These are phyloP conservation scores for Kwoniella dejecticola DNA, from an alignment of 768 basidiomycete species.

Conservation along the genomic window DNA sequence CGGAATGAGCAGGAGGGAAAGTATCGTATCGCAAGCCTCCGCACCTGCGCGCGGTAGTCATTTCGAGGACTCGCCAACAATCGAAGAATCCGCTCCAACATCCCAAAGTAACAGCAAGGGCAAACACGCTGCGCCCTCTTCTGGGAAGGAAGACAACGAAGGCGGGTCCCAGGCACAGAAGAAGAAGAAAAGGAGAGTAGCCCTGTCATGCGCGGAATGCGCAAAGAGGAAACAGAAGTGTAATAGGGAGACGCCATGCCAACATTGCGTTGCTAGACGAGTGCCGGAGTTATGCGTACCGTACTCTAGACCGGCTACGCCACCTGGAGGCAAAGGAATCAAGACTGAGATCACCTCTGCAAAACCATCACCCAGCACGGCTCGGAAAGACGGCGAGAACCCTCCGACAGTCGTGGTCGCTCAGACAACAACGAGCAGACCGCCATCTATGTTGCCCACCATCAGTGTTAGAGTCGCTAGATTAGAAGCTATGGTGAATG, in stretches of 20 bases:
- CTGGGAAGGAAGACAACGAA: conserved; percentile 5
- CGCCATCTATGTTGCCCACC: conserved; percentile 33
- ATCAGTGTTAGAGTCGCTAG: conserved; percentile 40
- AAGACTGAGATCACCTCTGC: conserved; percentile 2
- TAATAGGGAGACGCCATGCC: conserved; percentile 55
- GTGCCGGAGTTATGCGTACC: conserved; percentile 54
- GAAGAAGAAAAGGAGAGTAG: conserved; percentile 53
- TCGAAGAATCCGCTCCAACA: neutral
- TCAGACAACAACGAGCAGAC: neutral
- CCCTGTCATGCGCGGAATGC: conserved; percentile 52
- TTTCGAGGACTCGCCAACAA: neutral
- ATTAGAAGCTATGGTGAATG: conserved; percentile 46
- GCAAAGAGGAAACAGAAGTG: conserved; percentile 53
- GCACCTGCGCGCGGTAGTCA: neutral
- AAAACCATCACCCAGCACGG: conserved; percentile 1
- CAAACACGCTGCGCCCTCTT: conserved; percentile 13
- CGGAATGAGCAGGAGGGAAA: conserved; percentile 1
- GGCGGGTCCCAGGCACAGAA: conserved; percentile 21
- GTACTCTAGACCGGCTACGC: conserved; percentile 15
- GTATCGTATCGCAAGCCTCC: neutral
- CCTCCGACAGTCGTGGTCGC: neutral
- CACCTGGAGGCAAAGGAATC: conserved; percentile 37
- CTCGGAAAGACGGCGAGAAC: conserved; percentile 9
- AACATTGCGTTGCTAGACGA: conserved; percentile 51
- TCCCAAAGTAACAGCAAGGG: neutral